A percentile compares a stretch with the other conserved stretches of the same genome.
Evolutionary conservation across 352 stramenopile genomes (phyloP).

Genomic region (Phytopythium boreale): DNA sequence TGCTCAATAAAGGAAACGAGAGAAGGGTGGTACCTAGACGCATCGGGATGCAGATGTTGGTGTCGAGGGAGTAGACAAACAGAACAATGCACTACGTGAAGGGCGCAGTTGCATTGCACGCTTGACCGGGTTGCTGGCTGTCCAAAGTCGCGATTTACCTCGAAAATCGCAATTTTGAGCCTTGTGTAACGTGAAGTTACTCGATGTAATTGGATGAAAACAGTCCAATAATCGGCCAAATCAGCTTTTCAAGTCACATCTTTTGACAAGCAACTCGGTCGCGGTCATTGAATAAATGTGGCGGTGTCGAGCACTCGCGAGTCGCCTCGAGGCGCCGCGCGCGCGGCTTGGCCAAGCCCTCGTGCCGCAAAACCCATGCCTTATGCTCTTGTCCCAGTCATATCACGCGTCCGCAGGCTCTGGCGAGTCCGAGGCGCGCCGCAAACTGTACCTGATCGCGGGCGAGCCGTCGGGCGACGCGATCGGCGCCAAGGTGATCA

Average conservation of each 20-base stretch:
- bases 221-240: not conserved
- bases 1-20: not conserved
- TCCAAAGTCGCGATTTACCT: not conserved
- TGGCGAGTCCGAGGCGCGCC: not conserved
- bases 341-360: too few species aligned
- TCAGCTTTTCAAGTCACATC: too few species aligned
- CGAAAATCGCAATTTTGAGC: not conserved
- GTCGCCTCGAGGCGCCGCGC: too few species aligned
- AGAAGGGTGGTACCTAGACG: not conserved
- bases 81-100: too few species aligned
- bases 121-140: too few species aligned
- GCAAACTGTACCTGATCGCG: slow-evolving; percentile 63
- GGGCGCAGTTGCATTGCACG: too few species aligned
- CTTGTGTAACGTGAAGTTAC: not conserved
- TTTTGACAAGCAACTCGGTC: too few species aligned
- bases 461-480: slow-evolving; percentile 71
- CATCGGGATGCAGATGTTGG: not conserved
- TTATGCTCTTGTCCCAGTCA: too few species aligned
- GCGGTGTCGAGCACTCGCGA: not conserved
- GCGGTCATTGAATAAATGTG: not conserved
- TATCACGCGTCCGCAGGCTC: not conserved
- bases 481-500: slow-evolving; percentile 73
- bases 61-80: too few species aligned
- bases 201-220: not conserved
- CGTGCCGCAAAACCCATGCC: not conserved